A percentile compares a stretch with the other conserved stretches of the same genome.
Conservation (phyloP, 768 basidiomycete species). For the Serendipita sp. region DNA sequence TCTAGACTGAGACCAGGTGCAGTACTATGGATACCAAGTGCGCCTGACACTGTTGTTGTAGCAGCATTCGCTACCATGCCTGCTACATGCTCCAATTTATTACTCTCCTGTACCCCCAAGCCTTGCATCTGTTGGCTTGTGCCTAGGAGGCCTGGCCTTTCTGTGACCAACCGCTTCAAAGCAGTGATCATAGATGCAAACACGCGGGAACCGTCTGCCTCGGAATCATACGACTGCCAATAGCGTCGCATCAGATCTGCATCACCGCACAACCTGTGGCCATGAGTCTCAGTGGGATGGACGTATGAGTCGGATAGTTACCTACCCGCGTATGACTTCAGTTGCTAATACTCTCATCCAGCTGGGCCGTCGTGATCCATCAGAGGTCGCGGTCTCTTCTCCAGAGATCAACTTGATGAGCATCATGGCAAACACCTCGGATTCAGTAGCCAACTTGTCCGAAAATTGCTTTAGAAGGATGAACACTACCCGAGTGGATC, state of each 20-base stretch:
- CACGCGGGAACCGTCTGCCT: conserved; percentile 27
- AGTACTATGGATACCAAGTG: conserved; percentile 70
- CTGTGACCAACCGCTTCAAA: conserved; percentile 72
- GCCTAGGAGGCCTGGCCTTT: conserved; percentile 75
- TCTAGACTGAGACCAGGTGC: conserved; percentile 56
- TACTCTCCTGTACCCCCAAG: conserved; percentile 40
- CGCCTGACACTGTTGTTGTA: conserved; percentile 66
- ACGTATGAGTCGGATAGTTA: not conserved
- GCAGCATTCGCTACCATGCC: conserved; percentile 75
- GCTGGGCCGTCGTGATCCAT: conserved; percentile 29
- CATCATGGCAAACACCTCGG: conserved; percentile 67
- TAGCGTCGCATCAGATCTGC: conserved; percentile 60
- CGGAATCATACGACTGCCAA: conserved; percentile 64
- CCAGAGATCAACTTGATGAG: conserved; percentile 27
- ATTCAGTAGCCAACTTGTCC: conserved; percentile 58
- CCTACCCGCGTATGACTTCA: conserved; percentile 80
- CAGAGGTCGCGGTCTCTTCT: conserved; percentile 17
- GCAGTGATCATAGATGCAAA: conserved; percentile 67
- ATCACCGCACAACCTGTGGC: conserved; percentile 53
- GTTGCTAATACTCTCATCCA: conserved; percentile 89
- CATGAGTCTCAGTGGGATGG: conserved; percentile 6
- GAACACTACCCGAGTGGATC: conserved; percentile 87
- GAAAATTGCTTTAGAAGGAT: conserved; percentile 85
- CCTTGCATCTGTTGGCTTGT: conserved; percentile 68
- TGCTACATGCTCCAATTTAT: conserved; percentile 49